Evolutionary conservation across 2,329 filamentous ascomycete genomes (phyloP).

Genomic region (Pseudocercospora fuligena): DNA sequence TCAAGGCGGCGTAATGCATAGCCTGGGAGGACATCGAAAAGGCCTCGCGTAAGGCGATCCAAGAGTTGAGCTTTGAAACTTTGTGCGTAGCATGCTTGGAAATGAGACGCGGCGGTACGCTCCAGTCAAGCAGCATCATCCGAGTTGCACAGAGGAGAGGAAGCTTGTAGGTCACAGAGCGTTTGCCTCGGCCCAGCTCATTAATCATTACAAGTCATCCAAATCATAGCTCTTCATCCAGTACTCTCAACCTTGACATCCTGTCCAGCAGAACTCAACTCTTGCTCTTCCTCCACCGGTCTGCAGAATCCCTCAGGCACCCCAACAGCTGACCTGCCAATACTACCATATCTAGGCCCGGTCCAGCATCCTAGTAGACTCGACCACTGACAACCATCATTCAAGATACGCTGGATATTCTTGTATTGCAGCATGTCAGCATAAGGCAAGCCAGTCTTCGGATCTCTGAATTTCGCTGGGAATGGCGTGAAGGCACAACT

Average conservation of each 20-base stretch:
- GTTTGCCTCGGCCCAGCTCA: not conserved
- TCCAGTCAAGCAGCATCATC: too few species aligned
- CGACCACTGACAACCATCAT: conserved; percentile 82
- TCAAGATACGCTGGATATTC: conserved; percentile 75
- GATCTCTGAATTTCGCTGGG: conserved; percentile 82
- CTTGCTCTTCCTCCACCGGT: conserved; percentile 8
- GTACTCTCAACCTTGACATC: not conserved
- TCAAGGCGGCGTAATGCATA: not conserved
- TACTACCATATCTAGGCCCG: conserved; percentile 53
- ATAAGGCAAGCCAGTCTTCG: conserved; percentile 81
- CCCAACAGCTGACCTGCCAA: conserved; percentile 67
- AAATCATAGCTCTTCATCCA: conserved; percentile 3
- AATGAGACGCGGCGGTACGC: too few species aligned
- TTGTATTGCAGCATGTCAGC: conserved; percentile 78
- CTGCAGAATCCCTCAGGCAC: conserved; percentile 75
- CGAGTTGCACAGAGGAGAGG: too few species aligned
- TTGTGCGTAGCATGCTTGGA: too few species aligned
- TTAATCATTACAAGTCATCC: conserved; percentile 2
- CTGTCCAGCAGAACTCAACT: conserved; percentile 1
- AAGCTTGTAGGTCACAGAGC: too few species aligned
- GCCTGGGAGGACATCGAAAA: too few species aligned
- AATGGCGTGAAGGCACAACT: conserved; percentile 75
- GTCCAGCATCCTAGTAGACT: conserved; percentile 80
- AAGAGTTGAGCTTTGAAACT: too few species aligned
- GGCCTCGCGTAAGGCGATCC: too few species aligned